Evolutionary conservation across 2,329 filamentous ascomycete genomes (phyloP).

Genomic region (Helotiales sp.): DNA sequence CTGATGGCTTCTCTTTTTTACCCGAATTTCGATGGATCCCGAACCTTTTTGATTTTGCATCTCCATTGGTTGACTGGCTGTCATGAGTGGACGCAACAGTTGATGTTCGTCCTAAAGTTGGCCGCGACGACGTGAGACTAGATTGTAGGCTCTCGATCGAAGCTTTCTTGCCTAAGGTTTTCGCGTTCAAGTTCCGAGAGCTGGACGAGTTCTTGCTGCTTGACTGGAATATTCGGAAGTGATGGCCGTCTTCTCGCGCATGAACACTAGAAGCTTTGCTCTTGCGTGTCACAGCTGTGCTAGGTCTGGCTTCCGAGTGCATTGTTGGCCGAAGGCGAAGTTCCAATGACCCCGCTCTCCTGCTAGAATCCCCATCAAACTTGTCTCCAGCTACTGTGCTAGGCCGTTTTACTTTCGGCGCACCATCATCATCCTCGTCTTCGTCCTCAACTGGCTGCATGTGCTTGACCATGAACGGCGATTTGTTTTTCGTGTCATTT

Average conservation of each 20-base stretch:
- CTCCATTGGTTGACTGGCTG: conserved; percentile 36
- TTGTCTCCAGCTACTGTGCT: conserved; percentile 46
- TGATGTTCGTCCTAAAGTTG: conserved; percentile 34
- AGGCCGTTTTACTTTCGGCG: conserved; percentile 23
- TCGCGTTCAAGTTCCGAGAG: conserved; percentile 28
- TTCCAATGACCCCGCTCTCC: conserved; percentile 76
- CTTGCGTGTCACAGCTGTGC: conserved; percentile 32
- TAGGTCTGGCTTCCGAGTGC: conserved; percentile 54
- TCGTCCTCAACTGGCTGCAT: conserved; percentile 48
- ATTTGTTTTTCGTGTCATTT: conserved; percentile 59
- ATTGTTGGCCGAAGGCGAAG: conserved; percentile 83
- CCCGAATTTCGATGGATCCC: conserved; percentile 49
- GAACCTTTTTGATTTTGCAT: conserved; percentile 56
- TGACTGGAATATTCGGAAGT: conserved; percentile 51
- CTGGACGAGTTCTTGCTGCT: conserved; percentile 40
- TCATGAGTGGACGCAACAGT: conserved; percentile 36
- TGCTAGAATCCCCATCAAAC: conserved; percentile 57
- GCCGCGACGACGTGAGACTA: conserved; percentile 33
- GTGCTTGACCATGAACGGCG: conserved; percentile 63
- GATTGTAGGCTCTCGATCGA: conserved; percentile 42
- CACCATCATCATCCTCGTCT: conserved; percentile 40
- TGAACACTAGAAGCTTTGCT: conserved; percentile 36
- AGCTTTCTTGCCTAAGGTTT: conserved; percentile 38
- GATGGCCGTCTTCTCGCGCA: conserved; percentile 42
- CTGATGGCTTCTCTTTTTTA: conserved; percentile 65